These are phyloP conservation scores for Lepiota venenata DNA, from an alignment of 768 basidiomycete species.

Conservation along the genomic window DNA sequence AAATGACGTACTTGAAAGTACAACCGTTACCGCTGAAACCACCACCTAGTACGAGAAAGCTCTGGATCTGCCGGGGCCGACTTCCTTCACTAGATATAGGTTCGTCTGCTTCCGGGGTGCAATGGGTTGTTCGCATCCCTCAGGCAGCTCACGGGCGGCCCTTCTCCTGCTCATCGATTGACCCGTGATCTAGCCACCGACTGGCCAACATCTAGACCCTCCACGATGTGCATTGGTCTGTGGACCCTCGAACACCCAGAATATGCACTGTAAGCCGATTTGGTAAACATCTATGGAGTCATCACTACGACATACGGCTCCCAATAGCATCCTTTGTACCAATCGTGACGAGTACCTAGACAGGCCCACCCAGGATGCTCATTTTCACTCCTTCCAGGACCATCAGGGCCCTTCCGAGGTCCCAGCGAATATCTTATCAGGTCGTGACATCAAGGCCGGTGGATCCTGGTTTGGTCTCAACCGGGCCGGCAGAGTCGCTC, in stretches of 20 bases:
- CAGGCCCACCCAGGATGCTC: constrained; percentile 62
- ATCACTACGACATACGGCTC: background rate
- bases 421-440: constrained; percentile 56
- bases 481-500: constrained; percentile 60
- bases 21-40: no score
- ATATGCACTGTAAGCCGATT: constrained; percentile 67
- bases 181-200: no score
- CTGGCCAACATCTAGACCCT: background rate
- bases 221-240: constrained; percentile 71
- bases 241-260: constrained; percentile 75
- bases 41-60: no score
- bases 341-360: constrained; percentile 76
- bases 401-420: constrained; percentile 14
- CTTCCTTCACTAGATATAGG: no score
- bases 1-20: no score
- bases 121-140: no score
- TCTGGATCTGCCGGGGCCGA: no score
- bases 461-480: constrained; percentile 83
- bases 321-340: constrained; percentile 60
- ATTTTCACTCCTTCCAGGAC: constrained; percentile 63
- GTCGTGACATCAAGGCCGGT: constrained; percentile 67
- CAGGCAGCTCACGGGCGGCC: no score
- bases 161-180: no score
- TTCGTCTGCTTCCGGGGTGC: no score
- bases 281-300: constrained; percentile 6